Evolutionary conservation across 73 alveolate genomes (phyloP).

Genomic region (Durusdinium trenchii): DNA sequence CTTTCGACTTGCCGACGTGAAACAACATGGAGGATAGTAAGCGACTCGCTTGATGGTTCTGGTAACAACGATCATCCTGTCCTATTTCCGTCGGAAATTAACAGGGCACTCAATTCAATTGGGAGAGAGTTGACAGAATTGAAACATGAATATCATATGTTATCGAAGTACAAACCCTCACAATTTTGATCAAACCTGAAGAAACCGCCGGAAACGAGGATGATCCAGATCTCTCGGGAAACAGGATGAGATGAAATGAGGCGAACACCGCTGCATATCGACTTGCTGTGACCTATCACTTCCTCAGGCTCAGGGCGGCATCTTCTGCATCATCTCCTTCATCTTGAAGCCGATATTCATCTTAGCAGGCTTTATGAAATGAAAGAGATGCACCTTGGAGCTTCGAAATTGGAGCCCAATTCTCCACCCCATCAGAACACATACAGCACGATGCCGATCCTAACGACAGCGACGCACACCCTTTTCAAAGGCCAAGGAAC

Average conservation of each 20-base stretch:
- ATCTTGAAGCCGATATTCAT: slow-evolving; percentile 49
- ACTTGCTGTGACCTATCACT: neutral
- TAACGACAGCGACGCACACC: neutral
- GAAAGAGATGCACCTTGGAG: neutral
- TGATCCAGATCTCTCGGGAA: neutral
- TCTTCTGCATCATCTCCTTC: slow-evolving; percentile 31
- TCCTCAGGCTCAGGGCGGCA: slow-evolving; percentile 16
- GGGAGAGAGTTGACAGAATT: no score
- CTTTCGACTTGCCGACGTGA: no score
- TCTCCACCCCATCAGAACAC: neutral
- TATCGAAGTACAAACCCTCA: neutral
- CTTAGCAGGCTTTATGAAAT: neutral
- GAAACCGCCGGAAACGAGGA: neutral
- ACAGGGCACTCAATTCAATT: no score
- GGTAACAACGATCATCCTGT: no score
- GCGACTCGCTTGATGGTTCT: no score
- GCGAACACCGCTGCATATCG: neutral
- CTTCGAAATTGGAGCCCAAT: neutral
- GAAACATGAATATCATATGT: neutral
- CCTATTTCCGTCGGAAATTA: no score
- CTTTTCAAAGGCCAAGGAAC: neutral
- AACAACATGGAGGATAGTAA: no score
- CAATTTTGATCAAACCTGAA: slow-evolving; percentile 32
- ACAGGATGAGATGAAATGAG: neutral
- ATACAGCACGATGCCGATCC: neutral